Base-by-base conservation (phyloP, 495 filamentous ascomycete species). In the Glonium stellatum region DNA sequence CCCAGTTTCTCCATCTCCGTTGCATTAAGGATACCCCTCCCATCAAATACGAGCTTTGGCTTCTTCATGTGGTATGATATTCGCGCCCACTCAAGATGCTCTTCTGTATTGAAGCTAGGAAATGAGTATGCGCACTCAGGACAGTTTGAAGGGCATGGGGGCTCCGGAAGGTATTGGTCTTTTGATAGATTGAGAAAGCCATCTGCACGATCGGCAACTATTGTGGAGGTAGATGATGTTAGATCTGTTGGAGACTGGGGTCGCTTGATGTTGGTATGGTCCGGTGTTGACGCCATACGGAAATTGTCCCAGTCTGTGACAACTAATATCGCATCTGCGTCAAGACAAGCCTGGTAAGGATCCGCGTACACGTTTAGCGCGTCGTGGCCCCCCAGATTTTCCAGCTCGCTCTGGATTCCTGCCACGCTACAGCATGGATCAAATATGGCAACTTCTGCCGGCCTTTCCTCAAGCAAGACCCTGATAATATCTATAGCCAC, bases 41-140 rank as follows among this genome's bases (percentile, higher is more conserved):
- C 87, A 58, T 90, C 87, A 69, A 90, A 89, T 5, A 89, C 73
- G 75, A 82, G 86, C 60, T 79, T 81, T 1, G 87, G 87, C 56
- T 84, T 80, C 48, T 78, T 76, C 85, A 90, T 87, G 31, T 75
- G 71, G 23, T 70, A 69, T 0, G 75, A 73, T 21, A 80, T 71
- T 18, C 76, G 75, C 2, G 72, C 67, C 83, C 83, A 85, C 59
- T 85, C 80, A 48, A 86, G 39, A 44, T 50, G 56, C 61, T 64
- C 48, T 53, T 64, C 73, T 19, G 10, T 13, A 44, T 41, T 27
- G 49, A 36, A 53, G n/a, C 18, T 13, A 25, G 12, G 25, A 42
- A 9, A 8, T 53, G 19, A 53, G 22, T 53, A 21, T 1, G 55
- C 36, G 39, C 36, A 31, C 12, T 39, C 19, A 25, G 23, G 13